These are phyloP conservation scores for Rhodotorula diobovata DNA, from an alignment of 768 basidiomycete genomes.

Conservation along the genomic window DNA sequence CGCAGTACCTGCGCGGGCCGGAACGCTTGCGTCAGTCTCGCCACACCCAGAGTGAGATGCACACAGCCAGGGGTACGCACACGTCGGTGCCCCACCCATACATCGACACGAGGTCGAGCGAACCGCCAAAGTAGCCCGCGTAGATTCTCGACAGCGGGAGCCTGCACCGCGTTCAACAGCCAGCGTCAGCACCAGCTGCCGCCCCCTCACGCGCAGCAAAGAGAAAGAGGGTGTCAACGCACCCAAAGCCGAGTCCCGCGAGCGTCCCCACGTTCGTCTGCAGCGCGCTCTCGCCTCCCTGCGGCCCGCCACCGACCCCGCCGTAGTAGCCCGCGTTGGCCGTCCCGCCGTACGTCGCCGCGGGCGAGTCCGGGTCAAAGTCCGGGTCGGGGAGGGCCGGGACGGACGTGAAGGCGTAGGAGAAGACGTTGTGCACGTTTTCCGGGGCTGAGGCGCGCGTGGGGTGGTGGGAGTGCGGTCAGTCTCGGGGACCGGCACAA, in stretches of 20 bases:
- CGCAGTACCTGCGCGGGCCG: neutral
- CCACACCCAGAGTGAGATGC: neutral
- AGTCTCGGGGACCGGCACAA: neutral
- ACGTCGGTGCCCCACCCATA: constrained; percentile 70
- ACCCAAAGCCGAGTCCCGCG: constrained; percentile 80
- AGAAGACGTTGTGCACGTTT: constrained; percentile 75
- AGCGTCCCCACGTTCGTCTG: constrained; percentile 82
- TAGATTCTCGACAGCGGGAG: constrained; percentile 41
- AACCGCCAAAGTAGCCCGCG: constrained; percentile 75
- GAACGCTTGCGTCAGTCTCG: neutral
- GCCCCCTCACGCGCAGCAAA: constrained; percentile 60
- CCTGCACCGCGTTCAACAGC: constrained; percentile 12
- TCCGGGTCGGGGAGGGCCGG: constrained; percentile 34
- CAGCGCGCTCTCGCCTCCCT: constrained; percentile 70
- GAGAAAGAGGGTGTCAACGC: constrained; percentile 47
- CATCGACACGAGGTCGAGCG: constrained; percentile 70
- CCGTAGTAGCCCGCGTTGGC: constrained; percentile 47
- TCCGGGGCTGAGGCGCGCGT: constrained; percentile 52
- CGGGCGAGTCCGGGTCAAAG: constrained; percentile 38
- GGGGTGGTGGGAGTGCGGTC: no score
- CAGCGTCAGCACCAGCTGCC: neutral
- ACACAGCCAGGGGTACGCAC: neutral
- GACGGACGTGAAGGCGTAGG: constrained; percentile 83
- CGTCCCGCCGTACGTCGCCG: constrained; percentile 54
- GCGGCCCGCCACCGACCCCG: constrained; percentile 62